Conservation (phyloP, 169 alveolate species). For the Cyclospora cayetanensis region DNA sequence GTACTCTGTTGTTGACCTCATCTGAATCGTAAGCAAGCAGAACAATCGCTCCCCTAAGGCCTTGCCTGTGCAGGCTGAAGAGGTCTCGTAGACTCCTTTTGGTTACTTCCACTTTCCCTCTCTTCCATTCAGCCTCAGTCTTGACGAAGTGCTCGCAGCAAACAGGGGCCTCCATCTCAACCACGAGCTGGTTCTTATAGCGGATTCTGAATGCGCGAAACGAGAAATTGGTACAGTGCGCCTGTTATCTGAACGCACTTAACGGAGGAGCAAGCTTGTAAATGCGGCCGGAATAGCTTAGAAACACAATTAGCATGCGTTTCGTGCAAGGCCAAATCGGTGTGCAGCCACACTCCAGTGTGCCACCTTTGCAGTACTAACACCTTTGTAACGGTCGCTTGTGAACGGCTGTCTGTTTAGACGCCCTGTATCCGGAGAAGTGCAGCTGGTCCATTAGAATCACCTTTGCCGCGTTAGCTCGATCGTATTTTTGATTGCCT, state of each 20-base stretch:
- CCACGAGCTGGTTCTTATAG: slow-evolving; percentile 2
- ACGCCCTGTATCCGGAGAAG: too few relatives aligned
- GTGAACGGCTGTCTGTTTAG: too few relatives aligned
- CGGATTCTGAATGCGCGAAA: not conserved
- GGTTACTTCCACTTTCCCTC: slow-evolving; percentile 43
- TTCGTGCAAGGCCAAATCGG: too few relatives aligned
- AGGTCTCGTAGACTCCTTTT: slow-evolving; percentile 42
- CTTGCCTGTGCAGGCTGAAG: not conserved
- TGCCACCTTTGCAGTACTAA: too few relatives aligned
- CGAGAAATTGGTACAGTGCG: not conserved
- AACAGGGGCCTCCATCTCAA: slow-evolving; percentile 60
- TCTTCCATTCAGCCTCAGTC: slow-evolving; percentile 51
- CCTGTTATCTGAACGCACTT: not conserved
- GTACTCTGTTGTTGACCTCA: slow-evolving; percentile 57
- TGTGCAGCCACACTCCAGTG: too few relatives aligned
- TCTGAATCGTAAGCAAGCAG: slow-evolving; percentile 61
- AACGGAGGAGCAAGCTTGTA: too few relatives aligned
- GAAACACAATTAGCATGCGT: too few relatives aligned
- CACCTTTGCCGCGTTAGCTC: slow-evolving; percentile 59
- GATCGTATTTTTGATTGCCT: slow-evolving; percentile 48
- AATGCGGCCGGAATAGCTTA: too few relatives aligned
- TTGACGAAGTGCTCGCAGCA: slow-evolving; percentile 39
- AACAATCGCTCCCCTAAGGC: slow-evolving; percentile 35
- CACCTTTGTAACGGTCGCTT: too few relatives aligned
- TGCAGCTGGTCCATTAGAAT: too few relatives aligned